Base-by-base conservation (phyloP, 2,329 filamentous ascomycete genomes). In the Ceratocystis smalleyi region DNA sequence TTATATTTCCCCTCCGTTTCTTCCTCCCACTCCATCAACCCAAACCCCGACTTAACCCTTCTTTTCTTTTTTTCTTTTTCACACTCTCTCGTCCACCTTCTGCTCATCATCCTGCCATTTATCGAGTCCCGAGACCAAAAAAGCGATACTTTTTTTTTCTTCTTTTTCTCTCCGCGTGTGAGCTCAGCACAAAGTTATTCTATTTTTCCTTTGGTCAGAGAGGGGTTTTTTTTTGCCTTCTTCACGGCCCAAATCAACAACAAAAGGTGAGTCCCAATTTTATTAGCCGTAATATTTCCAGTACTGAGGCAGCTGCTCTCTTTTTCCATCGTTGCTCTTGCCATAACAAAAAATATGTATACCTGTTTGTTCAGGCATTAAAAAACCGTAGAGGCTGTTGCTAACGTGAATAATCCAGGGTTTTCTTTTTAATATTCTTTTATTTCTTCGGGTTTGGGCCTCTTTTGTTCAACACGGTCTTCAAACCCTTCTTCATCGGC, bases 11-110 rank as follows among this genome's bases (percentile, higher is more conserved):
- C 43, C 45, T 43, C 35, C 35, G 10, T 45, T 43, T 49, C 43
- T 32, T 51, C 35, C 30, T 43, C 60, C 63, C 30, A 24, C 65
- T 40, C 35, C 12, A 12, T 40, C 35, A 59, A 66, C 65, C 65
- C 65, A 64, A 66, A 66, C 65, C 64, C 65, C 61, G 57, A 66
- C 54, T 64, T 66, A 66, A 66, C 65, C 65, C 65, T 66, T 66
- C 65, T 40, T 40, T 40, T 63, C 59, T 60, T 7, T 43, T 62
- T 22, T 64, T 35, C 45, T 3, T n/a, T n/a, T 24, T 49, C 22
- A n/a, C n/a, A n/a, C n/a, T 49, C 22, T 55, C 27, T 30, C 51
- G 22, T 55, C 24, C 51, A n/a, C 19, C 30, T 55, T 15, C 30
- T 30, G 17, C 32, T 30, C 27, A 30, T 30, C 27, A 27, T 55